Evolutionary conservation across 2,329 filamentous ascomycete genomes (phyloP), one percentile per base, ranked within the genome.

Genomic region (Penicillium sp.): DNA sequence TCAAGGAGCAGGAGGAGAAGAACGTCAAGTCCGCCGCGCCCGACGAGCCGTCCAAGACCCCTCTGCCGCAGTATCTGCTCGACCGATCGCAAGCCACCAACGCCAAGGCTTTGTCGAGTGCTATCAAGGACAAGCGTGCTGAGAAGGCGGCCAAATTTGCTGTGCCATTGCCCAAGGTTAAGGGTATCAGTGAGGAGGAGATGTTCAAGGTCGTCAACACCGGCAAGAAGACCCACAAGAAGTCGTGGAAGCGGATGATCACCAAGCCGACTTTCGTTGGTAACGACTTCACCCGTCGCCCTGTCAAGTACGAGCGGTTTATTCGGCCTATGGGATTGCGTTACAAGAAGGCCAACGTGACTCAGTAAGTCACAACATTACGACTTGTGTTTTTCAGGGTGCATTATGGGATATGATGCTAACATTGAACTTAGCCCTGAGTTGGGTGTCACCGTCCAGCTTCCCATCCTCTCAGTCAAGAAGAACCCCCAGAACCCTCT

Each of bases 181-280:
- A 87, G 59, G 91, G 88, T 50, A 96, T 97, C 56, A 83, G 80
- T 53, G 91, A 97, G 73, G 88, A 94, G 76, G 91, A 95, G 74
- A 91, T 96, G 85, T 97, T 97, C 76, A 91, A 87, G 71, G 90
- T 95, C 10, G 82, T 97, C 60, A 89, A 89, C 73, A 97, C 91
- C 20, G 91, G 93, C 58, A 94, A 94, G 80, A 96, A 95, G 77
- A 88, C 84, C 2, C 77, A 83, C 41, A 89, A 94, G 79, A 94
- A 93, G 77, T 76, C 76, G 26, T 78, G 74, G 72, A 79, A 80
- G 65, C 56, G 74, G 27, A 74, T 77, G 76, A 82, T 87, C 45
- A 89, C 83, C 11, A 86, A 89, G 70, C 84, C 85, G 7, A 89
- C 87, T 0, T 97, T 97, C 65, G 91, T 97, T 15, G 91, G 90